Evolutionary conservation across 345 rosid genomes (phyloP).

Genomic region (Geranium rotundifolium): DNA sequence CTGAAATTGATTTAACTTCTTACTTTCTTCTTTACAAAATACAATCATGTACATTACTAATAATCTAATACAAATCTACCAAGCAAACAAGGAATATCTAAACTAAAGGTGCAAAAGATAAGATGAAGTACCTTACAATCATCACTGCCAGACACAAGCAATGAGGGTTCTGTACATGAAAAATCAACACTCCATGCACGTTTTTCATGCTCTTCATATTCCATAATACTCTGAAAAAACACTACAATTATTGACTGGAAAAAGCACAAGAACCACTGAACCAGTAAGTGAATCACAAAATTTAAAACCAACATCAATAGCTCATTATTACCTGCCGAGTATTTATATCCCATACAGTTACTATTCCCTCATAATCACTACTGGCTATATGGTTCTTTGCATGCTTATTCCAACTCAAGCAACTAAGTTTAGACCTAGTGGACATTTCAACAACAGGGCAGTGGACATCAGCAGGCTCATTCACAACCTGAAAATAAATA

Average conservation of each 20-base stretch:
- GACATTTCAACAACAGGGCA: constrained; percentile 94
- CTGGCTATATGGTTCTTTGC: constrained; percentile 90
- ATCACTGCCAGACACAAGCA: constrained; percentile 98
- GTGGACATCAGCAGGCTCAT: constrained; percentile 61
- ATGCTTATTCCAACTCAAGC: constrained; percentile 96
- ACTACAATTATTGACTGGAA: neutral
- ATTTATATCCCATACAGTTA: constrained; percentile 95
- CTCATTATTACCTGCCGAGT: constrained; percentile 64
- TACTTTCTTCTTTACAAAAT: neutral
- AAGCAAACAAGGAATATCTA: constrained; percentile 3
- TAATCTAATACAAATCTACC: constrained; percentile 8
- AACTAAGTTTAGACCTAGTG: constrained; percentile 92
- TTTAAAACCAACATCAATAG: neutral
- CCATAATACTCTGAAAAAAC: constrained; percentile 67
- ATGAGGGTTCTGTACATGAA: constrained; percentile 78
- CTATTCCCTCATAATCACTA: constrained; percentile 97
- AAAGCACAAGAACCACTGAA: neutral
- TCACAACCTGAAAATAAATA: constrained; percentile 56
- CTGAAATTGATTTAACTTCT: neutral
- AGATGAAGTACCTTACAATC: constrained; percentile 67
- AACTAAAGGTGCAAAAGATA: constrained; percentile 5
- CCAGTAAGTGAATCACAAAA: neutral
- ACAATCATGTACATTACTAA: neutral
- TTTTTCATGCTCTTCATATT: constrained; percentile 97
- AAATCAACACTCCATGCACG: constrained; percentile 99